A percentile compares a stretch with the other conserved stretches of the same genome.
Conservation (phyloP, 1,284 basidiomycete species). For the Psilocybe mexicana region DNA sequence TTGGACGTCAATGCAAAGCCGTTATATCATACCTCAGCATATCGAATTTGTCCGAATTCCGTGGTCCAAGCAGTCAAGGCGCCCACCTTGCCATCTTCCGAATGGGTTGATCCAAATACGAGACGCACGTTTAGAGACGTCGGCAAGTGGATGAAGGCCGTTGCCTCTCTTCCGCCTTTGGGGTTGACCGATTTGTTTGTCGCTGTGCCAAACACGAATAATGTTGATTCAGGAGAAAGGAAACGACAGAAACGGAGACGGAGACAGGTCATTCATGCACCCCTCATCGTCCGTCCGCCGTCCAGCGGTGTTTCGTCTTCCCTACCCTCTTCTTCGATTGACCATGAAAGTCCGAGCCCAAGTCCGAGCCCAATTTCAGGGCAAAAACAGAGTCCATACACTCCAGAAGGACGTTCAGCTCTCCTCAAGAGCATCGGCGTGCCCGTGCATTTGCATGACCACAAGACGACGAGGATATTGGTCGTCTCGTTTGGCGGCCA, state of each 20-base stretch:
- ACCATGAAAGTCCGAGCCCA: too few relatives aligned
- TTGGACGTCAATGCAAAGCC: neutral
- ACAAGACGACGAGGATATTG: constrained; percentile 54
- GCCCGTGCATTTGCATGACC: constrained; percentile 50
- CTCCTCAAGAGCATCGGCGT: constrained; percentile 62
- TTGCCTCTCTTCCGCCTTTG: too few relatives aligned
- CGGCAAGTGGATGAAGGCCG: constrained; percentile 18
- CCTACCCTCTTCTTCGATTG: too few relatives aligned
- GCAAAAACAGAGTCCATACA: constrained; percentile 36
- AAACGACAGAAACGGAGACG: neutral
- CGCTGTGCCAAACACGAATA: too few relatives aligned
- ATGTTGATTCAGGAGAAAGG: neutral
- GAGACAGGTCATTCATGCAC: constrained; percentile 45
- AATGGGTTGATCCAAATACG: constrained; percentile 56
- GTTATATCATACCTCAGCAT: too few relatives aligned
- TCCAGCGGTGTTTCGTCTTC: constrained; percentile 1
- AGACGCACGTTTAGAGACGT: constrained; percentile 50
- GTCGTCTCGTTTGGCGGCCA: constrained; percentile 82
- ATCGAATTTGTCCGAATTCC: too few relatives aligned
- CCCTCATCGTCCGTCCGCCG: constrained; percentile 65
- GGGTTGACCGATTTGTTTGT: neutral
- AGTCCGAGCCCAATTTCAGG: too few relatives aligned
- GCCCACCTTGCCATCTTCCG: constrained; percentile 57
- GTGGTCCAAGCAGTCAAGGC: constrained; percentile 24
- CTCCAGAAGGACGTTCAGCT: constrained; percentile 47